Percentiles rank a stretch among this genome's conserved stretches.
Evolutionary conservation across 208 protist genomes (phyloP).

Genomic region (Acanthamoeba royreba): DNA sequence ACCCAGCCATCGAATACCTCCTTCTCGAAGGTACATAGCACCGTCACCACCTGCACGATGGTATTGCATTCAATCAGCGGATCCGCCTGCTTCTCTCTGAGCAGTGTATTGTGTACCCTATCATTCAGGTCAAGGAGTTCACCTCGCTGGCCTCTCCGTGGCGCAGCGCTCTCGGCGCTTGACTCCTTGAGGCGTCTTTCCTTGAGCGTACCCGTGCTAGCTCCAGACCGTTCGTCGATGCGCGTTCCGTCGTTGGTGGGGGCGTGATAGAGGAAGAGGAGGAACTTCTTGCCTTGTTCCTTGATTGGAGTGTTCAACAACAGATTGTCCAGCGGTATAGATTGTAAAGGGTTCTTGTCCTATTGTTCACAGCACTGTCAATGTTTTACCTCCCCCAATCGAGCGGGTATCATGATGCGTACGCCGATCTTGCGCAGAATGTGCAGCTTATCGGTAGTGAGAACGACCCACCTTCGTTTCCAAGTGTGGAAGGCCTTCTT

Average conservation of each 20-base stretch:
- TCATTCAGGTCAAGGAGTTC: neutral
- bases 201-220: neutral
- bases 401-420: too few relatives aligned
- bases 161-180: neutral
- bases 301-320: neutral
- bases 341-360: neutral
- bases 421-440: neutral
- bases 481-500: neutral
- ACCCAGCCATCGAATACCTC: neutral
- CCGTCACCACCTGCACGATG: neutral
- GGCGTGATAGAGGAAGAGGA: neutral
- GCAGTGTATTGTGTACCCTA: neutral
- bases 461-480: conserved; percentile 24
- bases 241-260: neutral
- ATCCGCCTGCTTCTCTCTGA: neutral
- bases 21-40: neutral
- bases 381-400: too few relatives aligned
- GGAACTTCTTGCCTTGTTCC: neutral
- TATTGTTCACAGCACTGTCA: neutral
- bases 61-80: neutral
- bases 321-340: neutral
- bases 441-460: conserved; percentile 26
- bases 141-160: neutral
- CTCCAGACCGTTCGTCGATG: neutral
- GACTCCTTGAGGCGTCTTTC: neutral